A percentile compares a stretch with the other conserved stretches of the same genome.
These are phyloP conservation scores for Catharanthus roseus DNA, from an alignment of 257 asterid species.

Conservation along the genomic window DNA sequence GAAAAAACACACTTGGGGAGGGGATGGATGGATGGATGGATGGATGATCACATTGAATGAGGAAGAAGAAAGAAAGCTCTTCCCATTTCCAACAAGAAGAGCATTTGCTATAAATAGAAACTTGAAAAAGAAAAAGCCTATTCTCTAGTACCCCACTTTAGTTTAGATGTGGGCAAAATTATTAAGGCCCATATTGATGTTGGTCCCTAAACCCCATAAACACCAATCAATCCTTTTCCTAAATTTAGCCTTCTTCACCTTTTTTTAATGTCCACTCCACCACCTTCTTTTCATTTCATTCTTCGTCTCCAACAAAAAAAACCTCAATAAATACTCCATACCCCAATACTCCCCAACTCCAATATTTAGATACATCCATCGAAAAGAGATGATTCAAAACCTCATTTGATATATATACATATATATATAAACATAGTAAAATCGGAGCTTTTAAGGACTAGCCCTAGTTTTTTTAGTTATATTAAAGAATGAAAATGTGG, in stretches of 20 bases:
- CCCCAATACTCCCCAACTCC: not conserved
- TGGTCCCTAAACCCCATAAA: conserved; percentile 3
- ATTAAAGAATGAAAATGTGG: too few species aligned
- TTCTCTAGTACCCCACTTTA: conserved; percentile 1
- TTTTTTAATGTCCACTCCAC: not conserved
- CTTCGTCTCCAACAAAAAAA: not conserved
- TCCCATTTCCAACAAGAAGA: conserved; percentile 12
- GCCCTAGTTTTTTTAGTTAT: too few species aligned
- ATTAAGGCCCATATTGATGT: conserved; percentile 12
- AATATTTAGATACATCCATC: too few species aligned
- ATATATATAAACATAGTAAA: too few species aligned
- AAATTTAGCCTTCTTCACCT: conserved; percentile 15
- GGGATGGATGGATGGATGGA: too few species aligned
- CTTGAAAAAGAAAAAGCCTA: conserved; percentile 4
- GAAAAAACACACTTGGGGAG: too few species aligned
- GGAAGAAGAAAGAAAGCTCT: conserved; percentile 14
- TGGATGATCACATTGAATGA: conserved; percentile 6
- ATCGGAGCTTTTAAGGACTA: too few species aligned
- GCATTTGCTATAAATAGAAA: conserved; percentile 25
- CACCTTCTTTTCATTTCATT: not conserved
- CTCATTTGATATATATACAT: too few species aligned
- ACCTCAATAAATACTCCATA: not conserved
- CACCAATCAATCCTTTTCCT: not conserved
- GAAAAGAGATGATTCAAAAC: not conserved
- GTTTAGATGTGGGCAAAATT: conserved; percentile 5